Percentiles rank a stretch among this genome's conserved stretches.
Evolutionary conservation across 2,329 filamentous ascomycete genomes (phyloP).

Genomic region (Phaeosphaeria sp.): DNA sequence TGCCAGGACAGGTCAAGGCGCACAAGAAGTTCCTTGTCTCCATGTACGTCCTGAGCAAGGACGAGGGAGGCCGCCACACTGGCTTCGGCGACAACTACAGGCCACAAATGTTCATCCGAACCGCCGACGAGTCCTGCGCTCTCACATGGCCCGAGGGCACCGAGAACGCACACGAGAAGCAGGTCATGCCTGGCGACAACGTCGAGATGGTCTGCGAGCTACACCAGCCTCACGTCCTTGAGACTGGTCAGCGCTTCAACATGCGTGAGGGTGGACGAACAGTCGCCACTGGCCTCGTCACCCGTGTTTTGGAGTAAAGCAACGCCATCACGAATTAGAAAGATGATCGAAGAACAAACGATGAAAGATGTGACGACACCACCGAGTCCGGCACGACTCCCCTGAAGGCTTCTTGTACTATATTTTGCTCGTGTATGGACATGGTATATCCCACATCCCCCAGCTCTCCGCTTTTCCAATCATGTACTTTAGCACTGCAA

Average conservation of each 20-base stretch:
- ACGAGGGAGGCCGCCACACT: slow-evolving; percentile 96
- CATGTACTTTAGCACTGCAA: slow-evolving; percentile 37
- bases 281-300: slow-evolving; percentile 49
- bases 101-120: slow-evolving; percentile 94
- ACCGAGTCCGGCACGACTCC: background rate
- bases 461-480: slow-evolving; percentile 32
- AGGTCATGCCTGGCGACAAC: slow-evolving; percentile 98
- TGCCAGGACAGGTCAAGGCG: slow-evolving; percentile 83
- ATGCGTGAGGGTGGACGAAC: slow-evolving; percentile 90
- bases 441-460: slow-evolving; percentile 10
- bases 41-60: slow-evolving; percentile 96
- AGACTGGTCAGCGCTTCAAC: slow-evolving; percentile 95
- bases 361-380: slow-evolving; percentile 4
- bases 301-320: slow-evolving; percentile 44
- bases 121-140: slow-evolving; percentile 76
- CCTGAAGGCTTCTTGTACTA: slow-evolving; percentile 27
- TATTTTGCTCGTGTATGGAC: slow-evolving; percentile 25
- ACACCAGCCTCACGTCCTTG: slow-evolving; percentile 83
- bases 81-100: slow-evolving; percentile 97
- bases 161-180: slow-evolving; percentile 73
- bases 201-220: slow-evolving; percentile 94
- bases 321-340: background rate
- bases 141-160: slow-evolving; percentile 87
- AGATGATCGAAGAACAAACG: slow-evolving; percentile 1
- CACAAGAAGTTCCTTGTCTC: slow-evolving; percentile 93